Conservation (phyloP, 2,329 filamentous ascomycete species). For the Xylariaceae sp. region DNA sequence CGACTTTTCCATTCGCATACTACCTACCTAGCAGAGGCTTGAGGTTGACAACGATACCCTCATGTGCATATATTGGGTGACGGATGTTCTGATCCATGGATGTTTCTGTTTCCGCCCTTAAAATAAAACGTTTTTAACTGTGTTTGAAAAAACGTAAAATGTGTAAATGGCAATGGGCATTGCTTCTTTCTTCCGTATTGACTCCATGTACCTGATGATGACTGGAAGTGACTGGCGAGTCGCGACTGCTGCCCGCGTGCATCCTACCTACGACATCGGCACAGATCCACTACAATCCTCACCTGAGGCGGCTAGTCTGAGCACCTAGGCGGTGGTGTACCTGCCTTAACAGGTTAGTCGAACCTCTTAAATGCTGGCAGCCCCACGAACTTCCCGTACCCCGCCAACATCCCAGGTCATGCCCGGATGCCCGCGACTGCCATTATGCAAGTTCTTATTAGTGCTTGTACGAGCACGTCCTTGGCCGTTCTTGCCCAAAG, state of each 20-base stretch:
- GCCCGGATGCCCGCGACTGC: not conserved
- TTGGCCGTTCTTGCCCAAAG: no score
- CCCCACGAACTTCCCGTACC: no score
- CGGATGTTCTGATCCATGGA: not conserved
- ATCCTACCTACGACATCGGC: no score
- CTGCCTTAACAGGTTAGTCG: no score
- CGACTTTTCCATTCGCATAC: not conserved
- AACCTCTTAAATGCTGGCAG: no score
- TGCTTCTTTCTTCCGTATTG: not conserved
- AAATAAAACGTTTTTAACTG: not conserved
- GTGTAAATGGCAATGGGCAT: not conserved
- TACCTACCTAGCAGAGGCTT: constrained; percentile 9
- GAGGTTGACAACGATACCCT: constrained; percentile 19
- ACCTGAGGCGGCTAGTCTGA: no score
- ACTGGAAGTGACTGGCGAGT: no score
- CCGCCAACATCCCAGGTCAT: not conserved
- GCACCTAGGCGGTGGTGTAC: no score
- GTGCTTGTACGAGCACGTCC: no score
- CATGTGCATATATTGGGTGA: constrained; percentile 4
- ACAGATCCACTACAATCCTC: no score
- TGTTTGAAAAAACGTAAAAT: not conserved
- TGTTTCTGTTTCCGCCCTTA: not conserved
- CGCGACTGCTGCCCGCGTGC: no score
- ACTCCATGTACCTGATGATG: not conserved
- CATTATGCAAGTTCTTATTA: not conserved